Evolutionary conservation across 139 green algal species (phyloP).

Genomic region (Chlorella sorokiniana): DNA sequence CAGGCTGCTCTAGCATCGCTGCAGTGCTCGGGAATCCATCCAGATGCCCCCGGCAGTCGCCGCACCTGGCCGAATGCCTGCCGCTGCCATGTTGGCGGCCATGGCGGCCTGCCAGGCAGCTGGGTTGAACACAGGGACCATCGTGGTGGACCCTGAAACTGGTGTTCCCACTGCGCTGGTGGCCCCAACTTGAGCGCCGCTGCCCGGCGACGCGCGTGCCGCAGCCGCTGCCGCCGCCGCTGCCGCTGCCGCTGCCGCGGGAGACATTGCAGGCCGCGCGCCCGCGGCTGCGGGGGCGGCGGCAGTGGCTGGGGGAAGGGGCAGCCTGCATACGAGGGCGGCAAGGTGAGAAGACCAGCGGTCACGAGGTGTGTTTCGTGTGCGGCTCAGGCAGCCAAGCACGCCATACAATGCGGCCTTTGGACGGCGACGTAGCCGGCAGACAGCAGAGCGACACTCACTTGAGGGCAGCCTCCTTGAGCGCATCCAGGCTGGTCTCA

Average conservation of each 20-base stretch:
- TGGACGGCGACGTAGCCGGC: not conserved
- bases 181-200: no score
- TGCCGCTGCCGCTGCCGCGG: not conserved
- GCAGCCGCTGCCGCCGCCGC: not conserved
- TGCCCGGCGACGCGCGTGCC: not conserved
- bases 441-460: not conserved
- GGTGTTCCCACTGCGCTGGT: no score
- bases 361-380: no score
- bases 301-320: not conserved
- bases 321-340: not conserved
- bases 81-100: constrained; percentile 1
- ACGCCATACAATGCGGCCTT: not conserved
- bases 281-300: not conserved
- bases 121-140: not conserved
- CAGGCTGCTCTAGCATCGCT: not conserved
- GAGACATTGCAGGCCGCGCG: not conserved
- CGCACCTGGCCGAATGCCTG: constrained; percentile 13
- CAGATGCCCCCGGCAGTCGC: no score
- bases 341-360: not conserved
- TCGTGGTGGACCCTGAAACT: no score
- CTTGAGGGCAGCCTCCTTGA: constrained; percentile 27
- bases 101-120: not conserved
- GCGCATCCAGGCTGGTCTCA: constrained; percentile 25
- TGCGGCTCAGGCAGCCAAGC: not conserved
- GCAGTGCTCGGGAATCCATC: no score